Evolutionary conservation across 495 filamentous ascomycete species (phyloP), one percentile per base, ranked within the genome.

Genomic region (Hyaloscypha variabilis): DNA sequence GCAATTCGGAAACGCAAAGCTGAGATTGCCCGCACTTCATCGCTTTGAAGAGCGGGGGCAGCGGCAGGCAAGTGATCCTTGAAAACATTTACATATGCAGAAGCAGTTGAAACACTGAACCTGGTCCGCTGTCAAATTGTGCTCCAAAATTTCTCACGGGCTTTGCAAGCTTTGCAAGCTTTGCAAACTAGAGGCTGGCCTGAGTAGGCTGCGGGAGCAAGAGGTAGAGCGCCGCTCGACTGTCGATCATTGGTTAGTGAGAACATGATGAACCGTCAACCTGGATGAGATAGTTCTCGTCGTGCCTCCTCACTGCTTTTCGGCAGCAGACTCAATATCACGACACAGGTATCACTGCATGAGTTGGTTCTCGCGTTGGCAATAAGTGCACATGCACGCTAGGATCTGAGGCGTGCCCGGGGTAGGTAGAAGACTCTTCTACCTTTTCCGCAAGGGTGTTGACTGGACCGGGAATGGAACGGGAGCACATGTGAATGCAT

Each of bases 1-100:
- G 88, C 76, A 28, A 85, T 85, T 62, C 76, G 83, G 26, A 76
- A 81, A 70, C 77, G 76, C 58, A 80, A 72, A 58, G 82, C 82
- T 26, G 76, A 79, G 52, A 62, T n/a, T 21, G 51, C 66, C 34
- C 67, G 39, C 4, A 63, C 29, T 1, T 70, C 67, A 5, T 63
- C 68, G 19, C 65, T 69, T 36, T 73, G 52, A 34, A 34, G n/a
- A 34, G 13, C 4, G 8, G 3, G 49, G 39, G 39, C 39, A 46
- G 39, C 5, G 13, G 31, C 31, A 36, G 17, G 17, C 39, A 46
- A 34, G 1, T 46, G 39, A 46, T 46, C 39, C 39, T 46, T 46
- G 39, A 3, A 46, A 46, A 46, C 17, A 46, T 46, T n/a, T 46
- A 17, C 39, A 46, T 46, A 46, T 46, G 39, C 39, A 46, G 39